Evolutionary conservation across 495 filamentous ascomycete species (phyloP).

Genomic region (Penicillium pancosmium): DNA sequence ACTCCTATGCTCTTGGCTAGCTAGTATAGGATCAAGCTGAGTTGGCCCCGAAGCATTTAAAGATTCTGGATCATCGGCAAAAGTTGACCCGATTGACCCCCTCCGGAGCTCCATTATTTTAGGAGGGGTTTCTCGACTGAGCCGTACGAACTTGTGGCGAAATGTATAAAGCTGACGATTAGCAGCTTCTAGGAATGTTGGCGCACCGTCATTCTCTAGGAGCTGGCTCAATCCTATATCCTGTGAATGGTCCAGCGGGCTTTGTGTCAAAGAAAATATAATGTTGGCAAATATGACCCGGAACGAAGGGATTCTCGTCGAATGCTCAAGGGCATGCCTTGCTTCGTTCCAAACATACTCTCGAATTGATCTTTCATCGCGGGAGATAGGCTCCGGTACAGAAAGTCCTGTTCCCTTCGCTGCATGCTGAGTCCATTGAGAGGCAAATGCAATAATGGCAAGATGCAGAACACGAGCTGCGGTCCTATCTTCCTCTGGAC

Average conservation of each 20-base stretch:
- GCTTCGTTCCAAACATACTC: conserved; percentile 49
- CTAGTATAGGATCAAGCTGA: conserved; percentile 16
- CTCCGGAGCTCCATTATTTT: background rate
- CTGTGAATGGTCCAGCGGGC: conserved; percentile 30
- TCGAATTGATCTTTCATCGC: conserved; percentile 40
- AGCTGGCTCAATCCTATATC: conserved; percentile 27
- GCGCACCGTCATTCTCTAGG: conserved; percentile 41
- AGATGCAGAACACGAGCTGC: conserved; percentile 43
- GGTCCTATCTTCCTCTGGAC: conserved; percentile 35
- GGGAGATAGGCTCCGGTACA: conserved; percentile 13
- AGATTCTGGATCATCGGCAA: background rate
- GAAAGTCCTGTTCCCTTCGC: conserved; percentile 21
- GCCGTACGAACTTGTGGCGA: conserved; percentile 32
- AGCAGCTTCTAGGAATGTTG: conserved; percentile 42
- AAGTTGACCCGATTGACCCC: background rate
- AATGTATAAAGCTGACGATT: conserved; percentile 36
- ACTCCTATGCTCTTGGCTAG: conserved; percentile 34
- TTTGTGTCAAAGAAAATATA: conserved; percentile 50
- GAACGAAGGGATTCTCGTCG: conserved; percentile 42
- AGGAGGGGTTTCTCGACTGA: conserved; percentile 3
- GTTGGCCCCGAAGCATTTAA: background rate
- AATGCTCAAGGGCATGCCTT: conserved; percentile 36
- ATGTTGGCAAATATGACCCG: conserved; percentile 49
- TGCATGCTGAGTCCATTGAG: conserved; percentile 46
- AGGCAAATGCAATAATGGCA: conserved; percentile 49